Base-by-base conservation (phyloP, 1,139 yeast species). In the Diutina sp. region DNA sequence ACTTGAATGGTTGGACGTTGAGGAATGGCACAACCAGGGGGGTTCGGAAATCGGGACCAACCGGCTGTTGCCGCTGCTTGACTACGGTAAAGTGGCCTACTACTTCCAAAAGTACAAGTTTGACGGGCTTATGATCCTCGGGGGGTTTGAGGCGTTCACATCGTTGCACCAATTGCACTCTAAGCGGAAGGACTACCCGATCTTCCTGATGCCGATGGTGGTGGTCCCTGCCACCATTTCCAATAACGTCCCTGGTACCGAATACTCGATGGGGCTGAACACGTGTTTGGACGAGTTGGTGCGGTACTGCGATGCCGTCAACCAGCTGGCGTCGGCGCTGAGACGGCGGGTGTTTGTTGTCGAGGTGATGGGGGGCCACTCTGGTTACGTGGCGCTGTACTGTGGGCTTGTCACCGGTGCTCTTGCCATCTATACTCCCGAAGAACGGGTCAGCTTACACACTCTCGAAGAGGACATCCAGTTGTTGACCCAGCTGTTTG, bases 171-270 rank as follows among this genome's bases (percentile, higher is more conserved):
- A 90, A 72, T 79, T 93, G 62, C 84, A 88, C 64, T 73, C 75
- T 62, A 88, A 93, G 38, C 81, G 95, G 67, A 67, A 69, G 48
- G 77, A 82, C 59, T 93, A 89, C 70, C 96, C 98, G 29, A 85
- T 95, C 21, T 89, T 93, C 76, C 83, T 91, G 67, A 90, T 93
- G 63, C 99, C 99, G 60, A 86, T 90, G 87, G 87, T 88, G 55
- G 86, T 90, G 61, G 78, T 93, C 58, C 98, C 99, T 18, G 96
- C 98, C 18, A 93, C 98, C 7, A 87, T 93, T 61, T 89, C 97
- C n/a, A 93, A 93, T 71, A 93, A 93, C 65, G 98, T 93, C 56
- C 99, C 99, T 14, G 99, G 98, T 59, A 85, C 97, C 2, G 97
- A 93, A 71, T 90, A 90, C 71, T 90, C 97, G 0, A 74, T 93